These are phyloP conservation scores for Dactylis glomerata DNA, from an alignment of 176 grass and related monocot genomes.

Conservation along the genomic window DNA sequence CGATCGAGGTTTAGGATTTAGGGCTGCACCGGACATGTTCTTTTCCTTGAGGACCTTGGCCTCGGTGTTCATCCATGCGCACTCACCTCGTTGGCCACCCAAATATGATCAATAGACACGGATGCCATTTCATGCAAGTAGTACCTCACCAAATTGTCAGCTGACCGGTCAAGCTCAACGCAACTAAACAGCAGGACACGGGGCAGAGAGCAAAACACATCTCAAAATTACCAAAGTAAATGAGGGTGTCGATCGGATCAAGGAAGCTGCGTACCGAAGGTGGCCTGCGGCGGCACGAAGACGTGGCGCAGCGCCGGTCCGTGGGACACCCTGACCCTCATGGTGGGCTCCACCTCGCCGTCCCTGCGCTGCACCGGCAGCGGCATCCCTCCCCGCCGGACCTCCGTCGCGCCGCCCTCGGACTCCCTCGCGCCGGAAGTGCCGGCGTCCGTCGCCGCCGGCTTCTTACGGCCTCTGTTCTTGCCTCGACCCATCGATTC, in stretches of 20 bases:
- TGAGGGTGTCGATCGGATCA: neutral
- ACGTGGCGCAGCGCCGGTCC: constrained; percentile 63
- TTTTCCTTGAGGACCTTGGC: too few species aligned
- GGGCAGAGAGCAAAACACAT: too few species aligned
- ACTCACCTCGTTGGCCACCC: neutral
- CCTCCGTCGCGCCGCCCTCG: constrained; percentile 57
- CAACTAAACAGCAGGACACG: too few species aligned
- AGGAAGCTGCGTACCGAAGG: constrained; percentile 58
- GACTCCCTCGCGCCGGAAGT: constrained; percentile 28
- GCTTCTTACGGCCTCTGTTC: neutral
- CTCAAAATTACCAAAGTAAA: neutral
- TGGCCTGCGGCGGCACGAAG: constrained; percentile 58
- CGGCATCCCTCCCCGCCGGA: constrained; percentile 73
- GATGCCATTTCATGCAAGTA: neutral
- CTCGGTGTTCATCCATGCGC: too few species aligned
- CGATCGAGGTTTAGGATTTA: too few species aligned
- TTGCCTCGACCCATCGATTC: constrained; percentile 10
- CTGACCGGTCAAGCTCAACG: constrained; percentile 23
- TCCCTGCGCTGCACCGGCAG: constrained; percentile 73
- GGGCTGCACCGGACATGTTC: too few species aligned
- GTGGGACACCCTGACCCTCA: constrained; percentile 74
- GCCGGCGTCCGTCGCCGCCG: constrained; percentile 27
- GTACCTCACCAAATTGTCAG: neutral
- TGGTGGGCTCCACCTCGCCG: constrained; percentile 37
- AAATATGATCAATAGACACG: neutral